A percentile compares a stretch with the other conserved stretches of the same genome.
phyloP scores from a whole-genome alignment of 331 rosid species.

The Quercus tomentella region DNA sequence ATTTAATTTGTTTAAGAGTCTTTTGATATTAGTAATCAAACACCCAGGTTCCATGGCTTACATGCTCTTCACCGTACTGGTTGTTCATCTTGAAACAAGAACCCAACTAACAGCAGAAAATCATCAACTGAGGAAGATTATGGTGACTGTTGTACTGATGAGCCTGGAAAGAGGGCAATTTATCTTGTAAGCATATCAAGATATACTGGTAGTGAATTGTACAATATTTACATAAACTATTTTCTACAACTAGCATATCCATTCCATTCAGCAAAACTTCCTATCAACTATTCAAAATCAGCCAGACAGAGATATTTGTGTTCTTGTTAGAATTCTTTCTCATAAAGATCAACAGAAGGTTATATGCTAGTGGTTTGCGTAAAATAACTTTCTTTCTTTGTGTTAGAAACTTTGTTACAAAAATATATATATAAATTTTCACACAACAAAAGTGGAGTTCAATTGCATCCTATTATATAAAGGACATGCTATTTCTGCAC shows the following conservation, averaged over 20 bases:
- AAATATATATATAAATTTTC: not conserved
- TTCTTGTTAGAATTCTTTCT: not conserved
- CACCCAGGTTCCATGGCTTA: constrained; percentile 38
- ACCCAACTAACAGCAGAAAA: constrained; percentile 26
- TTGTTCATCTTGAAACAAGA: constrained; percentile 61
- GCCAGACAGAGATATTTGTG: not conserved
- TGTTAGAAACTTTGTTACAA: not conserved
- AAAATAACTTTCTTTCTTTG: not conserved
- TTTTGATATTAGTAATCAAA: constrained; percentile 14
- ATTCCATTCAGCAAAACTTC: not conserved
- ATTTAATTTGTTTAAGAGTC: constrained; percentile 18
- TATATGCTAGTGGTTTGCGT: not conserved
- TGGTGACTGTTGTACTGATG: constrained; percentile 13
- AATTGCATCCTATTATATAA: not conserved
- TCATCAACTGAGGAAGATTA: constrained; percentile 41
- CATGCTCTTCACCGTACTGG: constrained; percentile 50
- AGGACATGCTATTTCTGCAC: not conserved
- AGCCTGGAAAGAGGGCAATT: constrained; percentile 42
- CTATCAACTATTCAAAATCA: not conserved
- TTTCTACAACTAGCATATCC: not conserved
- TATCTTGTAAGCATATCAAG: constrained; percentile 18
- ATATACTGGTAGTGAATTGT: not conserved
- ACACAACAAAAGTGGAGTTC: too few relatives aligned
- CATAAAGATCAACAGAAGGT: not conserved
- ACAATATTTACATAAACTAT: not conserved